Evolutionary conservation across 192 early-diverging fungal species (phyloP).

Genomic region (Martensiomyces pterosporus): DNA sequence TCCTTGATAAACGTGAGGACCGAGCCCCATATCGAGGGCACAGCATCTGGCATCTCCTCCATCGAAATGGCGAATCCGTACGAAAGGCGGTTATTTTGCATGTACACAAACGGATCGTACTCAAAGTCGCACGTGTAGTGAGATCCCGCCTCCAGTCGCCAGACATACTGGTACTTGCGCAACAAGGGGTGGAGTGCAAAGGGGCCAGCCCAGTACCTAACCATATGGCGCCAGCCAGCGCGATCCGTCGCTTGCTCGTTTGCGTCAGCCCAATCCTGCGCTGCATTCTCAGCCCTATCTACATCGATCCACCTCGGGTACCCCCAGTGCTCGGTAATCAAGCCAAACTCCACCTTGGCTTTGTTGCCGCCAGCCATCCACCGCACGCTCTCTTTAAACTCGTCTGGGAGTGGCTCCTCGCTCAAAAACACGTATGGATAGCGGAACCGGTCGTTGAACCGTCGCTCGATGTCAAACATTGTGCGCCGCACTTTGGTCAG

Average conservation of each 20-base stretch:
- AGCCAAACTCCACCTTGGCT: constrained; percentile 29
- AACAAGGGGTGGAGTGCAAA: constrained; percentile 22
- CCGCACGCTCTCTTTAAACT: constrained; percentile 45
- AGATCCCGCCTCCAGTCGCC: constrained; percentile 34
- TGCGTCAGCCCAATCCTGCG: constrained; percentile 3
- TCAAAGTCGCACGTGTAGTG: constrained; percentile 36
- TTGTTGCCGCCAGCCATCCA: constrained; percentile 5
- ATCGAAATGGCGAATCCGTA: constrained; percentile 29
- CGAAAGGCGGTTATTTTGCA: not conserved
- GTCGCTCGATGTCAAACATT: constrained; percentile 55
- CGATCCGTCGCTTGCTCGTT: constrained; percentile 1
- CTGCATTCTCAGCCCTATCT: constrained; percentile 2
- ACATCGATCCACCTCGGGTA: constrained; percentile 15
- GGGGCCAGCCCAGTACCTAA: constrained; percentile 22
- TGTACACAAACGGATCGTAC: constrained; percentile 17
- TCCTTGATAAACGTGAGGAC: constrained; percentile 1
- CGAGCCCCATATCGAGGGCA: constrained; percentile 1
- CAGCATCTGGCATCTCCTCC: constrained; percentile 9
- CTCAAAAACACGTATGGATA: constrained; percentile 76
- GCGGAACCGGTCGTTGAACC: constrained; percentile 60
- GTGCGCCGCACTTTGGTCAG: constrained; percentile 53
- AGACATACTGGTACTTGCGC: constrained; percentile 6
- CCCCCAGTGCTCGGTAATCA: constrained; percentile 15
- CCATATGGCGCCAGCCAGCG: constrained; percentile 18
- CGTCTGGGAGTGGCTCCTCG: constrained; percentile 56